Conservation (phyloP, 805 yeast species). For the Hanseniaspora nectarophila region DNA sequence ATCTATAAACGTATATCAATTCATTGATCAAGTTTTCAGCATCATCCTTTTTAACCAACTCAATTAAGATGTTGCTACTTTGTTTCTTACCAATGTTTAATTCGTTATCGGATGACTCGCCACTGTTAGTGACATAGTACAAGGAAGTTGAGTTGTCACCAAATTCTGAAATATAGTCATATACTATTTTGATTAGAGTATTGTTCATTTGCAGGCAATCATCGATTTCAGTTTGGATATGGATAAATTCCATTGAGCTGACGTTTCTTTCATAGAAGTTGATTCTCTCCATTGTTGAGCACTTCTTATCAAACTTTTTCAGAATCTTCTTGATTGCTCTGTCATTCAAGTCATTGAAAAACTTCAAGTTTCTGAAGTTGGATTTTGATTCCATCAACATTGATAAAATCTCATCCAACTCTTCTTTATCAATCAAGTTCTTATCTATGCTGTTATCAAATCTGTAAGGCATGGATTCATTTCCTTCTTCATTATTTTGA, state of each 20-base stretch:
- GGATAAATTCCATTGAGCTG: conserved; percentile 1
- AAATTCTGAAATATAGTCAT: conserved; percentile 7
- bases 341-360: conserved; percentile 88
- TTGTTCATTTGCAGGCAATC: conserved; percentile 2
- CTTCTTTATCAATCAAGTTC: conserved; percentile 29
- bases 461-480: conserved; percentile 22
- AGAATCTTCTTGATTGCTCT: conserved; percentile 81
- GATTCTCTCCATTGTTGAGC: conserved; percentile 34
- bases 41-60: conserved; percentile 34
- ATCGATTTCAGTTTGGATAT: conserved; percentile 8
- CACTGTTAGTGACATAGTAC: background rate
- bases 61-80: conserved; percentile 15
- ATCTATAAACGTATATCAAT: conserved; percentile 34
- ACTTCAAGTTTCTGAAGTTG: conserved; percentile 68
- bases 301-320: conserved; percentile 81
- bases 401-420: conserved; percentile 47
- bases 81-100: background rate
- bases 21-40: conserved; percentile 34
- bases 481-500: conserved; percentile 45
- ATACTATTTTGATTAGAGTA: conserved; percentile 3
- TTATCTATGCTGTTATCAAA: conserved; percentile 31
- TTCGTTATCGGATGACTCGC: background rate
- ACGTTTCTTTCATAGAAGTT: conserved; percentile 13
- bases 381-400: conserved; percentile 66
- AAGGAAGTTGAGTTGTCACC: background rate